phyloP scores from a whole-genome alignment of 2,329 filamentous ascomycete species.

The Talaromyces marneffei region DNA sequence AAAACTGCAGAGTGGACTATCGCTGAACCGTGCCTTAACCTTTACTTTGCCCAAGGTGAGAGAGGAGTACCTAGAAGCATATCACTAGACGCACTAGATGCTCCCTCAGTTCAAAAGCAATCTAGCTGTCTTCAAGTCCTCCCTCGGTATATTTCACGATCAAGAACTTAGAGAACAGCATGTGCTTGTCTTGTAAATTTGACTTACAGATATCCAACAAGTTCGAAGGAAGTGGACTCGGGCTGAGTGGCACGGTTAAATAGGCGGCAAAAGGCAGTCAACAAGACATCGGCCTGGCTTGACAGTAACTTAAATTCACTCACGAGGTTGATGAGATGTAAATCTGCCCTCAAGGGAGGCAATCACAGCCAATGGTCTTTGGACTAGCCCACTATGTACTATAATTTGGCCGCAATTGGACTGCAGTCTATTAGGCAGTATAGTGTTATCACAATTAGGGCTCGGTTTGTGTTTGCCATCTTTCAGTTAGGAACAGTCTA shows the following conservation, averaged over 20 bases:
- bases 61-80: background rate
- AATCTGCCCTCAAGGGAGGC: too few relatives aligned
- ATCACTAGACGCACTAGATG: background rate
- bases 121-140: background rate
- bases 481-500: too few relatives aligned
- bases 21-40: background rate
- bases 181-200: background rate
- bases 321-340: too few relatives aligned
- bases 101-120: background rate
- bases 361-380: too few relatives aligned
- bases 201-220: background rate
- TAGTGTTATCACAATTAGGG: too few relatives aligned
- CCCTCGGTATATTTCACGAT: background rate
- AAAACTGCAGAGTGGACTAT: background rate
- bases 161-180: background rate
- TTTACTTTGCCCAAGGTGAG: background rate
- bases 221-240: background rate
- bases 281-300: too few relatives aligned
- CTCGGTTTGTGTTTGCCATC: too few relatives aligned
- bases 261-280: background rate
- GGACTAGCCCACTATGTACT: too few relatives aligned
- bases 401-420: too few relatives aligned
- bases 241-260: background rate
- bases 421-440: too few relatives aligned
- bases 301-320: too few relatives aligned